Base-by-base conservation (phyloP, 2,329 filamentous ascomycete species). In the Calonectria fujianensis region DNA sequence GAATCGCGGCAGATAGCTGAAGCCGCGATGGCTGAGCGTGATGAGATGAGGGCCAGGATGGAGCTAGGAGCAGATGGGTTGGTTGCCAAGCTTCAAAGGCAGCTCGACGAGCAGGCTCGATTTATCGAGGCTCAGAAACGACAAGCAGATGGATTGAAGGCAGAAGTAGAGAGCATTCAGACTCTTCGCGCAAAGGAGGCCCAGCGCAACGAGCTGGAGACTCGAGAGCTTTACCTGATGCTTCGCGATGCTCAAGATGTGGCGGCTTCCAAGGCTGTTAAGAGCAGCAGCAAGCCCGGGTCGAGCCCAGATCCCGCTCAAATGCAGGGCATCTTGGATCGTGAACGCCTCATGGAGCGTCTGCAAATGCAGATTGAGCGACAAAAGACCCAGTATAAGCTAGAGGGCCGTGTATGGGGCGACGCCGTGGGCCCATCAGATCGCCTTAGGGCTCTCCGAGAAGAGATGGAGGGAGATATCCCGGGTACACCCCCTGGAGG, bases 151-250 rank as follows among this genome's bases (percentile, higher is more conserved):
- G 92, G 94, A 7, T 89, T 98, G 81, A 98, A 98, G 85, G 94
- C 95, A 13, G 97, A 99, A 83, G 88, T 98, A 75, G 94, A 95
- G 29, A 96, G 95, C 80, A 87, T 98, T 71, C 96, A 98, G 84
- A 93, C 95, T 18, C 87, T 98, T 76, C 92, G 96, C 75, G 94
- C 95, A 24, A 96, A 97, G 84, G 96, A 98, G 84, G 90, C 97
- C 45, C 97, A 98, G 85, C 92, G 97, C 68, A 98, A 98, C 82
- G 97, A 99, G 86, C 88, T 99, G 37, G 97, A 99, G 86, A 98
- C 96, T 2, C 91, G 97, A 87, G 97, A 99, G 85, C 88, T 99
- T 29, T 99, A 98, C 85, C 93, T 99, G 72, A 99, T 99, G 97
- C 93, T 99, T 77, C 93, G 96, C 75, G 97, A 99, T 85, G 96